Conservation (phyloP, 192 early-diverging fungal species). For the Coemansia aciculifera region DNA sequence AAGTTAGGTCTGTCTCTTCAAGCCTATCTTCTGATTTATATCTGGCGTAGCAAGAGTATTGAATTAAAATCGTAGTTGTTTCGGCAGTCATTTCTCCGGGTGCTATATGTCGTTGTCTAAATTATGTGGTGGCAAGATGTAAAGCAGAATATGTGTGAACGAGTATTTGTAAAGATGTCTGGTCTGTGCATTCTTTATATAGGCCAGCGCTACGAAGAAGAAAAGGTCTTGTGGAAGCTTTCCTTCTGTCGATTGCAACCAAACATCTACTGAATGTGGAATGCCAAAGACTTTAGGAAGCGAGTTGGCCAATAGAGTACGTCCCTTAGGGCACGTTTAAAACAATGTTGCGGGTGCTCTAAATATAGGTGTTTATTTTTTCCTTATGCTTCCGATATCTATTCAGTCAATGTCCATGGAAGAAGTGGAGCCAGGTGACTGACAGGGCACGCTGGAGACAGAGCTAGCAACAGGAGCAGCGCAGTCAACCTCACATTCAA, state of each 20-base stretch:
- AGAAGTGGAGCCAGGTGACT: background rate
- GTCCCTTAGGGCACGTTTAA: background rate
- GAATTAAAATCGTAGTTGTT: background rate
- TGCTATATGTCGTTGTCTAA: background rate
- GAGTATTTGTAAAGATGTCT: background rate
- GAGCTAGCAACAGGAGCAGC: background rate
- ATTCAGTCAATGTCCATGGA: slow-evolving; percentile 5
- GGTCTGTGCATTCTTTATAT: background rate
- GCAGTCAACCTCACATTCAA: background rate
- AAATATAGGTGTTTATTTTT: background rate
- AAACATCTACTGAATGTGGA: too few relatives aligned
- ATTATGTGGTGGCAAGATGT: background rate
- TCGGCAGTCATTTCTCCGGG: background rate
- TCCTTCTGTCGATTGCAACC: background rate
- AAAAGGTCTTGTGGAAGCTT: background rate
- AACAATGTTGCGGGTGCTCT: background rate
- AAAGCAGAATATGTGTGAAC: background rate
- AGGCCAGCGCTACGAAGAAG: background rate
- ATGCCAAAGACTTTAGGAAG: background rate
- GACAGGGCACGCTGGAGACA: background rate
- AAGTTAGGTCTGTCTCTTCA: background rate
- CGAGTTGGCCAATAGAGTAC: background rate
- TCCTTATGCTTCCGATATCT: background rate
- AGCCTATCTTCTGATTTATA: background rate
- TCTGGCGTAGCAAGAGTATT: background rate